These are phyloP conservation scores for Narthecium ossifragum DNA, from an alignment of 106 monocot genomes.

Conservation along the genomic window DNA sequence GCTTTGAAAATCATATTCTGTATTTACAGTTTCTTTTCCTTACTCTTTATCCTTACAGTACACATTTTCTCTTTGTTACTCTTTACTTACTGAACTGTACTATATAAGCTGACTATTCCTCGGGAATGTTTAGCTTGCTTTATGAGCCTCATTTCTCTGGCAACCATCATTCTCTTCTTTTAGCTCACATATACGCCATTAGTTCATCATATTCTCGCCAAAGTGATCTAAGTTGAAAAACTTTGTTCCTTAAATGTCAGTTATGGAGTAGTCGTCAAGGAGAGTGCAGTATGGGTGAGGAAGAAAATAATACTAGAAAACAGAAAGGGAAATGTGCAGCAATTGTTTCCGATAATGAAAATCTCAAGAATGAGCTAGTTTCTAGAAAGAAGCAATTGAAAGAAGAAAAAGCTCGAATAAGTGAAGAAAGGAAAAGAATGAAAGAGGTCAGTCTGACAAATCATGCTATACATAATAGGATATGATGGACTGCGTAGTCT, in stretches of 20 bases:
- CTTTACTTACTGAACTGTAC: too few species aligned
- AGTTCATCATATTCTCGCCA: too few species aligned
- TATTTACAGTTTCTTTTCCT: too few species aligned
- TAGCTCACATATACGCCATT: too few species aligned
- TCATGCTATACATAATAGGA: neutral
- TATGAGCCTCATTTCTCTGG: too few species aligned
- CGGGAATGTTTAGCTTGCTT: too few species aligned
- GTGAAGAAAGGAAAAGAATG: conserved; percentile 71
- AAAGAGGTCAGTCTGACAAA: conserved; percentile 34
- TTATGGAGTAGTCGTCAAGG: neutral
- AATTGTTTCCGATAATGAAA: conserved; percentile 14
- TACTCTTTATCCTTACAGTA: too few species aligned
- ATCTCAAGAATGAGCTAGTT: conserved; percentile 16
- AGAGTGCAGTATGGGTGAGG: neutral
- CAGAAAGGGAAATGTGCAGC: conserved; percentile 18
- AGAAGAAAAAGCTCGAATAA: conserved; percentile 54
- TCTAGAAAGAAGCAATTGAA: conserved; percentile 53
- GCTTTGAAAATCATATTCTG: too few species aligned
- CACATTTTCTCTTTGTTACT: too few species aligned
- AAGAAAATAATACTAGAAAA: conserved; percentile 12
- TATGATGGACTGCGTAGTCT: neutral
- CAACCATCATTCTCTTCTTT: too few species aligned
- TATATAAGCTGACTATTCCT: too few species aligned
- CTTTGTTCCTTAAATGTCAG: neutral
- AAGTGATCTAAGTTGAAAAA: too few species aligned